These are phyloP conservation scores for Daldinia bambusicola DNA, from an alignment of 495 filamentous ascomycete genomes.

Conservation along the genomic window DNA sequence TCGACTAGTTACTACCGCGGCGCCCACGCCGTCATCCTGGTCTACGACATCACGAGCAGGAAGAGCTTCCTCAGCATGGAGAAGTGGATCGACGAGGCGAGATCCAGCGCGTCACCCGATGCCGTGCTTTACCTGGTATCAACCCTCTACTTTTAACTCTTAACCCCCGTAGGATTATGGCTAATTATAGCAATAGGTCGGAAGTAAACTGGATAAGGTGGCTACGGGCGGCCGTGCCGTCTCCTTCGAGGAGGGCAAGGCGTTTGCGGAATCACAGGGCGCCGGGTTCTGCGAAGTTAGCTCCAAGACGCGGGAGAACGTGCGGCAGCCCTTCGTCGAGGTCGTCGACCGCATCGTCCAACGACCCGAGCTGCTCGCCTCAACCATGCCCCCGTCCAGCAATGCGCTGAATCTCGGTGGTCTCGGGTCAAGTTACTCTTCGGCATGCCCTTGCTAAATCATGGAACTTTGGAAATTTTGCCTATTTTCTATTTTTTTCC, in stretches of 20 bases:
- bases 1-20: slow-evolving; percentile 70
- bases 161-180: slow-evolving; percentile 9
- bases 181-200: slow-evolving; percentile 51
- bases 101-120: slow-evolving; percentile 61
- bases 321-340: slow-evolving; percentile 64
- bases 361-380: slow-evolving; percentile 55
- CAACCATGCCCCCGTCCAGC: slow-evolving; percentile 30
- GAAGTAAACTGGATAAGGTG: slow-evolving; percentile 64
- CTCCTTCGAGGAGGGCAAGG: slow-evolving; percentile 60
- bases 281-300: slow-evolving; percentile 65
- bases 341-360: slow-evolving; percentile 64
- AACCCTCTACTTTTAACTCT: too few species aligned
- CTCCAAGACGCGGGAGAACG: slow-evolving; percentile 64
- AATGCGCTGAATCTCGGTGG: slow-evolving; percentile 32
- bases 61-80: slow-evolving; percentile 67
- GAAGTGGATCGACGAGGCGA: slow-evolving; percentile 68
- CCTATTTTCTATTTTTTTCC: background rate
- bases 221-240: slow-evolving; percentile 57
- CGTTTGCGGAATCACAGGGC: slow-evolving; percentile 60
- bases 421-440: slow-evolving; percentile 34
- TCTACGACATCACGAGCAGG: slow-evolving; percentile 67
- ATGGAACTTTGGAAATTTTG: background rate
- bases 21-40: slow-evolving; percentile 67
- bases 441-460: slow-evolving; percentile 42
- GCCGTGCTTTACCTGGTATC: slow-evolving; percentile 65